Conservation (phyloP, 257 asterid genomes). For the Lycium ferocissimum region DNA sequence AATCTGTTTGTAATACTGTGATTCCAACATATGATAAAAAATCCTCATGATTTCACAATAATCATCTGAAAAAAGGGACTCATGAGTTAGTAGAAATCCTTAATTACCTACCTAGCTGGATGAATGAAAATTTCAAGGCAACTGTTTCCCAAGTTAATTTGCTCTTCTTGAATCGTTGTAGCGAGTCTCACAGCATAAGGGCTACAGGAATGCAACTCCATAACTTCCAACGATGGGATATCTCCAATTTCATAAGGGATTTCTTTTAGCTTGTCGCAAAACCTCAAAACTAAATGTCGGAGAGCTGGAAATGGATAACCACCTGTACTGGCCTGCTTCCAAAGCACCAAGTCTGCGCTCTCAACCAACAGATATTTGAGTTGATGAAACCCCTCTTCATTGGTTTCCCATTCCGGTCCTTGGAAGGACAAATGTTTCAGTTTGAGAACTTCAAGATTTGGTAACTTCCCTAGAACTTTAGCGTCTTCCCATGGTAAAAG, state of each 20-base stretch:
- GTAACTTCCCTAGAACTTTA: constrained; percentile 32
- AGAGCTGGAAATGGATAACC: constrained; percentile 38
- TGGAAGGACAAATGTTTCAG: constrained; percentile 31
- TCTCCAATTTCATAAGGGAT: constrained; percentile 42
- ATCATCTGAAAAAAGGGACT: not conserved
- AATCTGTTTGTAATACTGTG: not conserved
- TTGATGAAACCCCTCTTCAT: constrained; percentile 28
- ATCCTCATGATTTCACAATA: not conserved
- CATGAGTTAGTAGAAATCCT: constrained; percentile 37
- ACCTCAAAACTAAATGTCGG: constrained; percentile 37
- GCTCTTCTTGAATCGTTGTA: constrained; percentile 38
- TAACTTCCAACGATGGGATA: constrained; percentile 36
- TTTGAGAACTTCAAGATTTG: constrained; percentile 43
- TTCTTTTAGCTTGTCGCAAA: constrained; percentile 32
- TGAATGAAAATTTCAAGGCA: constrained; percentile 23
- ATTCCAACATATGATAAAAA: not conserved
- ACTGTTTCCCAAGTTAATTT: constrained; percentile 40
- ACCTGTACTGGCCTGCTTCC: constrained; percentile 22
- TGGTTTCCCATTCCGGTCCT: constrained; percentile 34
- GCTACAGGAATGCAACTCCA: constrained; percentile 35
- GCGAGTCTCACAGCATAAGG: constrained; percentile 40
- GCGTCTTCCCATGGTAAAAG: constrained; percentile 38
- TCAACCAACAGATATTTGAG: constrained; percentile 37
- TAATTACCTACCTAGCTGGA: constrained; percentile 39
- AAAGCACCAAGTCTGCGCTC: constrained; percentile 29